Conservation (phyloP, 345 rosid species). For the Cardiospermum halicacabum region DNA sequence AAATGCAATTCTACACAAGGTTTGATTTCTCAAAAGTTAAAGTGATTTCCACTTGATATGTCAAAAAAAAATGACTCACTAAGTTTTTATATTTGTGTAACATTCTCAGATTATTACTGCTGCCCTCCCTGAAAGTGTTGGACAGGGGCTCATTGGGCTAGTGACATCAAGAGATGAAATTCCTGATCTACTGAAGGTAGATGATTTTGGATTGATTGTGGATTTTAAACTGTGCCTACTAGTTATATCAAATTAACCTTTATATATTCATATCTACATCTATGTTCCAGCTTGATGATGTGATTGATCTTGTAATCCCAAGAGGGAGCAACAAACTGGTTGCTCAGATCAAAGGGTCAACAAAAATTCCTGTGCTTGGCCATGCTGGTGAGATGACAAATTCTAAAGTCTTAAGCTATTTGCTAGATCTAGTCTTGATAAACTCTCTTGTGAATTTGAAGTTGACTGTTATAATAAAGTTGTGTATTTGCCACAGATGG, state of each 20-base stretch:
- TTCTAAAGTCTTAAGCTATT: constrained; percentile 6
- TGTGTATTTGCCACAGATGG: constrained; percentile 59
- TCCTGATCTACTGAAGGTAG: constrained; percentile 91
- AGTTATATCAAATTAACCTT: background rate
- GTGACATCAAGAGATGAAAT: constrained; percentile 96
- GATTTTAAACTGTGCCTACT: constrained; percentile 5
- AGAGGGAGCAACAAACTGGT: constrained; percentile 98
- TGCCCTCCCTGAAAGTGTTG: constrained; percentile 79
- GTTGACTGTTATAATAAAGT: constrained; percentile 8
- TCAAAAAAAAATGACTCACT: constrained; percentile 9
- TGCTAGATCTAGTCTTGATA: constrained; percentile 1
- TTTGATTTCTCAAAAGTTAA: constrained; percentile 16
- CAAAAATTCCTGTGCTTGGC: constrained; percentile 95
- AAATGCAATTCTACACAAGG: constrained; percentile 96
- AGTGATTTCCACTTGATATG: background rate
- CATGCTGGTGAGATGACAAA: constrained; percentile 72
- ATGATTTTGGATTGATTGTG: constrained; percentile 11
- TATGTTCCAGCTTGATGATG: constrained; percentile 87
- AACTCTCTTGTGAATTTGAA: background rate
- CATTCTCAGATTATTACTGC: constrained; percentile 72
- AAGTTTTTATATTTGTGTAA: constrained; percentile 11
- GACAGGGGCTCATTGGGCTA: constrained; percentile 78
- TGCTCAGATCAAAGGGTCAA: constrained; percentile 78
- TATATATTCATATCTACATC: constrained; percentile 20
- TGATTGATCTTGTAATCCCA: constrained; percentile 97